Conservation (phyloP, 805 yeast species). For the Saccharomycopsis babjevae region DNA sequence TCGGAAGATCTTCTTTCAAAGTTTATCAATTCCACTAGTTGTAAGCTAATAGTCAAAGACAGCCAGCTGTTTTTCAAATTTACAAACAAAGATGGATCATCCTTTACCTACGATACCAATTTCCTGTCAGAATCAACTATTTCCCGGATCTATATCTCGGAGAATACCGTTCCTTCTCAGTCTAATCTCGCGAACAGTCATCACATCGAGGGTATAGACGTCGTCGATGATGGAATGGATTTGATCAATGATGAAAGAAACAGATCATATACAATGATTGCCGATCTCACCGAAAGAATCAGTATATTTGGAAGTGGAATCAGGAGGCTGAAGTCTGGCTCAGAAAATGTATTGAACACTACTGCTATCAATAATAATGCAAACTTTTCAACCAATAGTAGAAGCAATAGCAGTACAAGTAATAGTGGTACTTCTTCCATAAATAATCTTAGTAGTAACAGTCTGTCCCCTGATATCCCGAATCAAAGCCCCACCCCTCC, state of each 20-base stretch:
- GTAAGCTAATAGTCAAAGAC: constrained; percentile 10
- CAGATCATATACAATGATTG: constrained; percentile 3
- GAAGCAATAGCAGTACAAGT: background rate
- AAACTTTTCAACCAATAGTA: background rate
- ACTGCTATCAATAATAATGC: background rate
- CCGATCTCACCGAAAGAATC: constrained; percentile 6
- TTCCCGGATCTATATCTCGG: constrained; percentile 5
- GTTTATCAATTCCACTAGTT: background rate
- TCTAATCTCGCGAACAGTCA: background rate
- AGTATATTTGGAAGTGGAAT: constrained; percentile 10
- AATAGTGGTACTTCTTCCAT: background rate
- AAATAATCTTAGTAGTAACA: background rate
- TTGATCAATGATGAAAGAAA: background rate
- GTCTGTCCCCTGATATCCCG: background rate
- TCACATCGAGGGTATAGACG: background rate
- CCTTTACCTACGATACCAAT: constrained; percentile 3
- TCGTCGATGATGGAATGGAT: background rate
- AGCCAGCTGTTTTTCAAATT: constrained; percentile 10
- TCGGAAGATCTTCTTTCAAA: constrained; percentile 11
- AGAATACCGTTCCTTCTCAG: background rate
- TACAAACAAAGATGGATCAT: constrained; percentile 7
- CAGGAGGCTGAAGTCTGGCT: constrained; percentile 10
- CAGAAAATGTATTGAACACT: constrained; percentile 4
- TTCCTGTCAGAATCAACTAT: constrained; percentile 5
- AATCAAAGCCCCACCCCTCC: constrained; percentile 1